A percentile compares a stretch with the other conserved stretches of the same genome.
phyloP scores from a whole-genome alignment of 768 basidiomycete genomes.

The Ramaria sp. region DNA sequence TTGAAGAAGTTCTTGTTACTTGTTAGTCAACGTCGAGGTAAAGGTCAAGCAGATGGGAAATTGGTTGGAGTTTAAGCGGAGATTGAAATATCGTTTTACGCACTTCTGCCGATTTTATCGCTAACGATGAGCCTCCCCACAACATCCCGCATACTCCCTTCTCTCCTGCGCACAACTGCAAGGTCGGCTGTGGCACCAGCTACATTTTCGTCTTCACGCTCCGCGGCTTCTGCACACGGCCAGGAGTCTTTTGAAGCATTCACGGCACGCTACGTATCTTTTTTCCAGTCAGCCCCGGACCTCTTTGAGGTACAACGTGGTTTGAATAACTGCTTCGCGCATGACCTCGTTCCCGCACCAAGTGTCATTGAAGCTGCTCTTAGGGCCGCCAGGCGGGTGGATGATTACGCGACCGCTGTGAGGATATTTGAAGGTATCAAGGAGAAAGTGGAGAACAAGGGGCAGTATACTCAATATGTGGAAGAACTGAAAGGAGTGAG shows the following conservation, averaged over 20 bases:
- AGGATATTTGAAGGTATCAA: constrained; percentile 91
- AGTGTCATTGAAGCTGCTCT: constrained; percentile 80
- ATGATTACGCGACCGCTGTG: constrained; percentile 96
- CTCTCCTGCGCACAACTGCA: constrained; percentile 51
- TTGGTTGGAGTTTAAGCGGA: background rate
- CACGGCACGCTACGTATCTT: constrained; percentile 85
- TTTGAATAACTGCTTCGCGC: constrained; percentile 98
- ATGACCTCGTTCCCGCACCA: constrained; percentile 87
- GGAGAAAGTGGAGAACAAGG: constrained; percentile 97
- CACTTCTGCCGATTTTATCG: background rate
- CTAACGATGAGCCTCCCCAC: constrained; percentile 2
- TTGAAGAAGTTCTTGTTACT: background rate
- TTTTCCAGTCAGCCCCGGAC: constrained; percentile 90
- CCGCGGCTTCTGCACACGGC: constrained; percentile 49
- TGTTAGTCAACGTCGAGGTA: constrained; percentile 1
- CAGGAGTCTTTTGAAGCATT: constrained; percentile 93
- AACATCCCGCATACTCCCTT: constrained; percentile 41
- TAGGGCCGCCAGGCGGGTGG: constrained; percentile 79
- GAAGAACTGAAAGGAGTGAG: constrained; percentile 80
- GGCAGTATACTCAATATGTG: constrained; percentile 89
- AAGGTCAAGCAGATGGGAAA: background rate
- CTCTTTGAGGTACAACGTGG: constrained; percentile 98
- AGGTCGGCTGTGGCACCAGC: constrained; percentile 29
- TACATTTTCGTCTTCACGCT: constrained; percentile 30
- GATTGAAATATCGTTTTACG: background rate